phyloP scores from a whole-genome alignment of 495 filamentous ascomycete genomes.

The Daldinia concentrica region DNA sequence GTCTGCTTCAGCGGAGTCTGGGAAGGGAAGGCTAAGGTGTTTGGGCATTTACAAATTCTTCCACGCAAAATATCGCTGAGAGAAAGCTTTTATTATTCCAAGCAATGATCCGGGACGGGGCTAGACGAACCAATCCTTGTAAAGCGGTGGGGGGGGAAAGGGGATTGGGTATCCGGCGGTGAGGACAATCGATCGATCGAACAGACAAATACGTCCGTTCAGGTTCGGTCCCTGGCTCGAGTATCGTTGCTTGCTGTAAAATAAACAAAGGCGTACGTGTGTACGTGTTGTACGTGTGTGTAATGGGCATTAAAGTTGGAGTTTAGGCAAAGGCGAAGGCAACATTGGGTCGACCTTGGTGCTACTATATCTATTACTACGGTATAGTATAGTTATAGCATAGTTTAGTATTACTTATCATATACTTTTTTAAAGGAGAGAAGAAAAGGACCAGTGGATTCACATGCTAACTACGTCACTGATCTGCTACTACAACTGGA shows the following conservation, averaged over 20 bases:
- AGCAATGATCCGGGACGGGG: slow-evolving; percentile 16
- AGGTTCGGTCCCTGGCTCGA: neutral
- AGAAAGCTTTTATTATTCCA: slow-evolving; percentile 11
- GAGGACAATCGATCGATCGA: neutral
- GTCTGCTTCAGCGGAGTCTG: slow-evolving; percentile 25
- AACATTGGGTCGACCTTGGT: neutral
- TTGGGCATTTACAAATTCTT: slow-evolving; percentile 21
- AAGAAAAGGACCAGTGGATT: no score
- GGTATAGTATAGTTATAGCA: slow-evolving; percentile 10
- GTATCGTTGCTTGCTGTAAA: slow-evolving; percentile 27
- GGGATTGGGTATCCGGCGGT: slow-evolving; percentile 5
- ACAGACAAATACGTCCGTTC: neutral
- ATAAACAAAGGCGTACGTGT: neutral
- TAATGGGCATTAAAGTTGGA: slow-evolving; percentile 36
- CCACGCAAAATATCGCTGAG: slow-evolving; percentile 10
- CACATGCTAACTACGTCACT: no score
- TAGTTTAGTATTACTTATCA: neutral
- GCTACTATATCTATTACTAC: slow-evolving; percentile 16
- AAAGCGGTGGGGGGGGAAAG: slow-evolving; percentile 7
- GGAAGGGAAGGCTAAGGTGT: slow-evolving; percentile 29
- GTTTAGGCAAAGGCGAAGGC: slow-evolving; percentile 13
- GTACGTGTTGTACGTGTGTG: slow-evolving; percentile 20
- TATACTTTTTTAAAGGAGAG: neutral
- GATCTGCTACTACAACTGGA: no score
- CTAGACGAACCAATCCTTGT: slow-evolving; percentile 20